phyloP scores from a whole-genome alignment of 1,139 yeast genomes.

The Zhuliangozyma parablackwelliae region DNA sequence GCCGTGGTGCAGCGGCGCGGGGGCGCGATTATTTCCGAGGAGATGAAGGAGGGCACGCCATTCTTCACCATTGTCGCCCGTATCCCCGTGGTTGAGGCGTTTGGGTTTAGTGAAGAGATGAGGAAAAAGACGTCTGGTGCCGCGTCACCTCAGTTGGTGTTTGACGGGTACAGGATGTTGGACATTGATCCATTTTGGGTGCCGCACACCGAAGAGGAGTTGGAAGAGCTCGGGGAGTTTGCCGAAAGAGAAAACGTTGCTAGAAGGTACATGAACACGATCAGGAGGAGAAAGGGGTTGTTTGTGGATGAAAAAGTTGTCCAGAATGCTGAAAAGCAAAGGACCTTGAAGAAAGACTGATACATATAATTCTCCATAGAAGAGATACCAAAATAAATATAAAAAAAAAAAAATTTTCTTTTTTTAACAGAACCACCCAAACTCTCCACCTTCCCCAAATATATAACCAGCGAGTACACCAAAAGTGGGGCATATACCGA shows the following conservation, averaged over 20 bases:
- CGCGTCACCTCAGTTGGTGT: constrained; percentile 92
- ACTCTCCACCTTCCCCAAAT: too few species aligned
- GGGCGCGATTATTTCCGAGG: constrained; percentile 84
- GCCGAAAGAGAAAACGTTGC: constrained; percentile 94
- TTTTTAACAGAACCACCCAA: too few species aligned
- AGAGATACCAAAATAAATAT: neutral
- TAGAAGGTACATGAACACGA: constrained; percentile 73
- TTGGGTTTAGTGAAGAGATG: constrained; percentile 94
- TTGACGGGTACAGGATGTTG: constrained; percentile 80
- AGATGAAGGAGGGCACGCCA: constrained; percentile 97
- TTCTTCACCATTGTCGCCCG: constrained; percentile 83
- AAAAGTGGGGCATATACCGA: too few species aligned
- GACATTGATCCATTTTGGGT: constrained; percentile 99
- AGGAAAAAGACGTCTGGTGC: constrained; percentile 94
- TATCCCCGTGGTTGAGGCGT: constrained; percentile 92
- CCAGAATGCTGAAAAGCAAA: constrained; percentile 87
- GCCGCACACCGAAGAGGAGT: constrained; percentile 95
- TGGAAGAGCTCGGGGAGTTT: constrained; percentile 87
- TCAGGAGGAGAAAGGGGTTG: constrained; percentile 84
- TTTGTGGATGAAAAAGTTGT: constrained; percentile 88
- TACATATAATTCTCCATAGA: neutral
- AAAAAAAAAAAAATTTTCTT: neutral
- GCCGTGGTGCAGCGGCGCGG: constrained; percentile 88
- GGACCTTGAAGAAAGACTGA: constrained; percentile 67
- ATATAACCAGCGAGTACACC: too few species aligned